Base-by-base conservation (phyloP, 257 asterid genomes). In the Nicotiana undulata region DNA sequence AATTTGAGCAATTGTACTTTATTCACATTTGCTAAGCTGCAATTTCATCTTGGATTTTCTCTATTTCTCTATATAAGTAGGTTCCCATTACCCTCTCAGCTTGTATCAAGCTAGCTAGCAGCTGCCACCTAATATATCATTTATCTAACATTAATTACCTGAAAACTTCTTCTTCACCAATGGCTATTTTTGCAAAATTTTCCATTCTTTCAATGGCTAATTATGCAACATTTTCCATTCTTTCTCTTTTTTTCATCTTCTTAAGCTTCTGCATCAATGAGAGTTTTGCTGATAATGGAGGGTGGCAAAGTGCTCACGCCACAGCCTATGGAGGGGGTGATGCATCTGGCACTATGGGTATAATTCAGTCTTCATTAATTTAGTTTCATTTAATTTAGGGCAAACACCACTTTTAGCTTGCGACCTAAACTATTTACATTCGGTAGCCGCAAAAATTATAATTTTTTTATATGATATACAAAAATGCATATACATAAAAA, bases 161-260 rank as follows among this genome's bases (percentile, higher is more conserved):
- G 29, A 70, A 15, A 70, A 22, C 40, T 34, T 55, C 49, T 55
- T 52, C 34, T 17, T 63, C n/a, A 26, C 52, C 44, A 60, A 31
- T 82, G 97, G 89, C 88, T 24, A 9, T 37, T 40, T n/a, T 17
- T 63, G 34, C 82, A 34, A 20, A 72, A n/a, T 34, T 81, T 75
- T 65, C 88, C 70, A 79, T 78, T 65, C 63, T 84, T 64, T 65
- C 80, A 85, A 93, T 92, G 97, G 90, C 88, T 24, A 9, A 31
- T 44, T 24, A 18, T 63, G 44, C 83, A 34, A 20, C 76, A 20
- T 34, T 81, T 79, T 65, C 88, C 72, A 79, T 78, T 65, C 63
- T 84, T 64, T 61, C 80, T 87, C 37, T 64, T 79, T 3, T 63
- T 40, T 4, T 87, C 20, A 79, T 87, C 63, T 85, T 87, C 63